Conservation (phyloP, 1,284 basidiomycete genomes). For the Rhodotorula sp. region DNA sequence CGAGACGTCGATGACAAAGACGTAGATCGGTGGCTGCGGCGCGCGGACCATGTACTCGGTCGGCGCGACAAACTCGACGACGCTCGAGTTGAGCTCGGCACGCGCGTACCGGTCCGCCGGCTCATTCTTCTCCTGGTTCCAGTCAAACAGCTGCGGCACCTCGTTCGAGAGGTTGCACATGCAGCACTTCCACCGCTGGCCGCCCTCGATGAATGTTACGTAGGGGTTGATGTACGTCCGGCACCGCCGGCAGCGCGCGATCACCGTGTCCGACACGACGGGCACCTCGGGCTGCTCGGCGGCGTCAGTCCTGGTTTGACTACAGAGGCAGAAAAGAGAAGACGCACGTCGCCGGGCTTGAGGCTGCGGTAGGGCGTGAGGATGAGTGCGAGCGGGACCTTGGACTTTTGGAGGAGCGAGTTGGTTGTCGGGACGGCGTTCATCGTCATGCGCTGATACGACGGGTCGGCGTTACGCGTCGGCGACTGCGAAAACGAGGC, state of each 20-base stretch:
- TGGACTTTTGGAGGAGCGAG: constrained; percentile 86
- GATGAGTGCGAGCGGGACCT: constrained; percentile 87
- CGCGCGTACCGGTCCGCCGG: constrained; percentile 94
- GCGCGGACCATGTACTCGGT: constrained; percentile 99
- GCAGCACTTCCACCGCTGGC: constrained; percentile 98
- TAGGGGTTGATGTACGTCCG: constrained; percentile 99
- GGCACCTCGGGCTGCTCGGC: constrained; percentile 67
- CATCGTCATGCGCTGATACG: constrained; percentile 89
- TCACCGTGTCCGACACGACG: constrained; percentile 88
- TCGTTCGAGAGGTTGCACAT: constrained; percentile 99
- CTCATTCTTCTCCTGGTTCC: constrained; percentile 91
- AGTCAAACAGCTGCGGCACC: constrained; percentile 97
- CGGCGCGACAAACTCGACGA: constrained; percentile 95
- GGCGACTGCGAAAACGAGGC: constrained; percentile 78
- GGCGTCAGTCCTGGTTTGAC: background rate
- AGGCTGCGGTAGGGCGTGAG: constrained; percentile 89
- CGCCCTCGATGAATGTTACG: constrained; percentile 97
- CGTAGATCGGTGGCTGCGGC: constrained; percentile 94
- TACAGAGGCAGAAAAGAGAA: background rate
- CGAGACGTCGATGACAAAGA: constrained; percentile 96
- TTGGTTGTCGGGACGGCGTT: constrained; percentile 93
- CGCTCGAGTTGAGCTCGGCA: constrained; percentile 87
- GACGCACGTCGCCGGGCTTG: constrained; percentile 54
- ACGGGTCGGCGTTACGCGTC: constrained; percentile 79
- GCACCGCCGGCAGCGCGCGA: constrained; percentile 95